These are phyloP conservation scores for Daldinia bambusicola DNA, from an alignment of 495 filamentous ascomycete genomes.

Conservation along the genomic window DNA sequence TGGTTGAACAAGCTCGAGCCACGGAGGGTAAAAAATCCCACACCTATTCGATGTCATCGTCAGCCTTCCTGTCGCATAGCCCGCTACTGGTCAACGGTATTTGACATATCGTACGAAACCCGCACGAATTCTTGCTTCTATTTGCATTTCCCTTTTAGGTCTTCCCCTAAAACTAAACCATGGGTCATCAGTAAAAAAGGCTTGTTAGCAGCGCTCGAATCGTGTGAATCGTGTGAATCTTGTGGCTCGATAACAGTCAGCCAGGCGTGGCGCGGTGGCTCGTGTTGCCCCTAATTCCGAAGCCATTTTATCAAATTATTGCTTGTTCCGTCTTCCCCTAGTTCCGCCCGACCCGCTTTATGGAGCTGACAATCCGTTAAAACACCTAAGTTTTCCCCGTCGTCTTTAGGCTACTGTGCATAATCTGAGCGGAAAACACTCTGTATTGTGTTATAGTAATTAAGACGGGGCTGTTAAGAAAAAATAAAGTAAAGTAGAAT, in stretches of 20 bases:
- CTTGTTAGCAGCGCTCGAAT: slow-evolving; percentile 21
- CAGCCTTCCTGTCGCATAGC: slow-evolving; percentile 24
- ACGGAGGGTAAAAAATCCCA: neutral
- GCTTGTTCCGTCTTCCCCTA: slow-evolving; percentile 47
- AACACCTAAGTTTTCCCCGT: slow-evolving; percentile 22
- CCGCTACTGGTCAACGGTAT: slow-evolving; percentile 3
- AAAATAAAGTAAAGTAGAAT: too few species aligned
- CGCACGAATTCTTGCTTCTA: neutral
- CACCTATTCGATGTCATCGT: slow-evolving; percentile 22
- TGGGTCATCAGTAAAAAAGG: slow-evolving; percentile 7
- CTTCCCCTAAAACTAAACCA: slow-evolving; percentile 5
- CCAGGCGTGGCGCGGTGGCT: slow-evolving; percentile 37
- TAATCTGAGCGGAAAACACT: slow-evolving; percentile 28
- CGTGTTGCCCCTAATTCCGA: slow-evolving; percentile 39
- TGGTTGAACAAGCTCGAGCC: neutral
- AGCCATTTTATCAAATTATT: slow-evolving; percentile 37
- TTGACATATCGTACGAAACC: neutral
- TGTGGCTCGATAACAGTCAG: slow-evolving; percentile 42
- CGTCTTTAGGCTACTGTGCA: slow-evolving; percentile 41
- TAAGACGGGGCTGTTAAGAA: slow-evolving; percentile 11
- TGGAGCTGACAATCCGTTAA: slow-evolving; percentile 38
- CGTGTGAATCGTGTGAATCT: slow-evolving; percentile 27
- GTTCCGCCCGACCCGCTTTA: slow-evolving; percentile 43
- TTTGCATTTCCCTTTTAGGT: slow-evolving; percentile 12
- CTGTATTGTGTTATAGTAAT: slow-evolving; percentile 28